phyloP scores from a whole-genome alignment of 2,329 filamentous ascomycete genomes.

The Cladosporium sp. region DNA sequence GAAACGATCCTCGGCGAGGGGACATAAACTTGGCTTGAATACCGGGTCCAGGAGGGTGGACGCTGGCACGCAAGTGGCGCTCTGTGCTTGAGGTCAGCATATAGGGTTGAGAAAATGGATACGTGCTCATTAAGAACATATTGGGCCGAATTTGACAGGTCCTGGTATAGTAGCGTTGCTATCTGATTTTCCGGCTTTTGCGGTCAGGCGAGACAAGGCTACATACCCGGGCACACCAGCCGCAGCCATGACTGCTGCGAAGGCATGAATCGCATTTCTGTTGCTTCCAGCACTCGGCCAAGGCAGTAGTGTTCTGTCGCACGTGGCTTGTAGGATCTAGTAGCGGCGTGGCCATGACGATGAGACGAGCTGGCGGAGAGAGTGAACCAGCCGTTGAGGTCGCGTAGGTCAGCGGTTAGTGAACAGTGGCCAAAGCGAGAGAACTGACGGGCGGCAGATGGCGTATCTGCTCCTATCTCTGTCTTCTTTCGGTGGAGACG shows the following conservation, averaged over 20 bases:
- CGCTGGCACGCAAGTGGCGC: slow-evolving; percentile 40
- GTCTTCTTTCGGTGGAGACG: too few relatives aligned
- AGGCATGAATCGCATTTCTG: slow-evolving; percentile 8
- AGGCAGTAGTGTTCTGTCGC: slow-evolving; percentile 5
- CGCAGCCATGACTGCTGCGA: slow-evolving; percentile 3
- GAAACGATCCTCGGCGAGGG: slow-evolving; percentile 40
- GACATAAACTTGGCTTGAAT: slow-evolving; percentile 30
- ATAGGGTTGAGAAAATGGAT: background rate
- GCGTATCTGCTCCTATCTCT: too few relatives aligned
- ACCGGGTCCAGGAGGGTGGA: slow-evolving; percentile 39
- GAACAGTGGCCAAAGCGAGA: too few relatives aligned
- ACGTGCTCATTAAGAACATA: too few relatives aligned
- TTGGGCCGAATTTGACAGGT: background rate
- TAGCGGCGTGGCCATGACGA: slow-evolving; percentile 1
- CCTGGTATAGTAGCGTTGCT: background rate
- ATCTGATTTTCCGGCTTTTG: too few relatives aligned
- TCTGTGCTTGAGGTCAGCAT: slow-evolving; percentile 18
- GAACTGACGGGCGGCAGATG: too few relatives aligned
- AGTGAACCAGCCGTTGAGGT: background rate
- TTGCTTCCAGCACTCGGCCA: slow-evolving; percentile 7
- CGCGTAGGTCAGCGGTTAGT: too few relatives aligned
- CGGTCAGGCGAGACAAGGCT: too few relatives aligned
- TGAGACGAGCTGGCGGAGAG: background rate
- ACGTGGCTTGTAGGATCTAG: slow-evolving; percentile 5
- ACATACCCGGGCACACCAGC: slow-evolving; percentile 10